Base-by-base conservation (phyloP, 1,139 yeast species). In the Magnusiomyces sp. region DNA sequence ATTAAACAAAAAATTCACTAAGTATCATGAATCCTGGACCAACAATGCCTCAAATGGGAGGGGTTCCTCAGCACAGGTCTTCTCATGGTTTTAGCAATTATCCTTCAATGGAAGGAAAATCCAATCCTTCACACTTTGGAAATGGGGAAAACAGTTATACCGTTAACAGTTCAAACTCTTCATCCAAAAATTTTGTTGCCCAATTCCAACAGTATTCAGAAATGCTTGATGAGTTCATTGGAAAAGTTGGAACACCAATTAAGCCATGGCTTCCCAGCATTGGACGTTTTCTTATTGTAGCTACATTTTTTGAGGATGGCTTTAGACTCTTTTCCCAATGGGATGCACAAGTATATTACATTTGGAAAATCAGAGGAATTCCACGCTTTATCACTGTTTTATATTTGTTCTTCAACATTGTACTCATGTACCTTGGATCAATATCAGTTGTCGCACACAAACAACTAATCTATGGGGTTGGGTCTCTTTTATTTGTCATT, bases 301-400 rank as follows among this genome's bases (percentile, higher is more conserved):
- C 95, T 50, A 92, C 98, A 0, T 92, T 90, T 65, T 79, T 82
- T 60, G 98, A 92, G 68, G 98, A 92, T 64, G 81, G 96, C 1
- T 66, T 83, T 52, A 77, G 98, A 67, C 87, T 92, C 61, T 63
- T 82, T 53, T 73, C 89, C 13, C 97, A 90, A 69, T 92, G 97
- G 97, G 68, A 76, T 33, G 95, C 88, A 62, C 98, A 92, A 67
- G 88, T 88, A 31, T 83, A 80, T 64, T 92, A 85, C 66, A 74
- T 92, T 60, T 79, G 87, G 72, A 80, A 79, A 59, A 85, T 82
- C 71, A 81, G 95, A 63, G 88, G 83, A 60, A 69, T 83, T 55
- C 95, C 95, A 70, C 76, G 80, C 59, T 79, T 86, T 75, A 67
- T 90, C 53, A 88, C 92, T 11, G 75, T 84, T 31, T 49, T 79